Conservation (phyloP, 2,329 filamentous ascomycete genomes). For the Pleoardoris graminearum region DNA sequence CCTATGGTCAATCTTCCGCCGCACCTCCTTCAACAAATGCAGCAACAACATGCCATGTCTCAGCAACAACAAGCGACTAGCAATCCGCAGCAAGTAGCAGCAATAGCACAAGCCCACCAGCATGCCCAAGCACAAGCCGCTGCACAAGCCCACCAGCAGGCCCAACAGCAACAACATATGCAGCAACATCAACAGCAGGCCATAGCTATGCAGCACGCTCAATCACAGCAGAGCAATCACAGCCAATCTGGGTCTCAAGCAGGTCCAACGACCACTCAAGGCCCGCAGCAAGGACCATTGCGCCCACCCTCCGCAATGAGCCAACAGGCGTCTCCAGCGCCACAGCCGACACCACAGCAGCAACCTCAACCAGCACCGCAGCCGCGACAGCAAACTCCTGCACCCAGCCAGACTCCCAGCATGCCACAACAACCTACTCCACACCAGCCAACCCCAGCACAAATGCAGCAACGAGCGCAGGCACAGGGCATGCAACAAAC, state of each 20-base stretch:
- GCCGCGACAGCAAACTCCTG: conserved; percentile 50
- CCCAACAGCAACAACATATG: conserved; percentile 49
- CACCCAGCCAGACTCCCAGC: conserved; percentile 40
- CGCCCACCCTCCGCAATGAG: conserved; percentile 46
- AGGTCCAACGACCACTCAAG: conserved; percentile 40
- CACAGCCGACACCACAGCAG: conserved; percentile 42
- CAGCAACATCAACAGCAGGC: conserved; percentile 48
- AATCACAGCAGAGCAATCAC: conserved; percentile 54
- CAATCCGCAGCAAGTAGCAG: conserved; percentile 46
- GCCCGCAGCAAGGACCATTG: conserved; percentile 41
- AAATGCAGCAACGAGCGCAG: conserved; percentile 21
- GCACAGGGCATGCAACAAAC: conserved; percentile 31
- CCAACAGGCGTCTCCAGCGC: conserved; percentile 46
- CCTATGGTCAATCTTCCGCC: conserved; percentile 33
- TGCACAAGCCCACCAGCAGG: conserved; percentile 43
- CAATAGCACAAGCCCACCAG: conserved; percentile 52
- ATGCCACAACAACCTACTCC: conserved; percentile 39
- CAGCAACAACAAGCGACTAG: conserved; percentile 37
- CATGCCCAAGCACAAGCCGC: conserved; percentile 40
- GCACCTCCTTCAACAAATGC: conserved; percentile 51
- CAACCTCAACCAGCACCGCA: conserved; percentile 48
- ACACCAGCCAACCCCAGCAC: conserved; percentile 35
- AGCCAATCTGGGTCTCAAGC: conserved; percentile 49
- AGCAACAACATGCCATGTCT: conserved; percentile 50
- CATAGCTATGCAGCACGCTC: conserved; percentile 53